Evolutionary conservation across 257 asterid genomes (phyloP), one percentile per base, ranked within the genome.

Genomic region (Avicennia marina): DNA sequence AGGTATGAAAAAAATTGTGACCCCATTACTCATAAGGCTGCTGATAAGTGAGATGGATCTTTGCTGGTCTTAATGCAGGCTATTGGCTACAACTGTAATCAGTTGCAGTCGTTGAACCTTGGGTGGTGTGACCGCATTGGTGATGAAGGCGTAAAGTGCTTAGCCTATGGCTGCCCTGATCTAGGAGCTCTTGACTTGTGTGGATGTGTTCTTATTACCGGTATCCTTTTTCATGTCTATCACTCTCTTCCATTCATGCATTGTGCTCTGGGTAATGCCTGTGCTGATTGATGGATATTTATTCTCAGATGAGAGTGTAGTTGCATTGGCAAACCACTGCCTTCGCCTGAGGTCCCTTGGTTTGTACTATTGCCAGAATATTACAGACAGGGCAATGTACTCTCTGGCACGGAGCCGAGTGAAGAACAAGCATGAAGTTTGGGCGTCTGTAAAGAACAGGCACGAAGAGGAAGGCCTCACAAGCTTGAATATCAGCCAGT

Each of bases 81-180:
- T 4, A 84, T 93, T 16, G 99, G 95, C 42, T 80, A 73, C 58
- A 84, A 86, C 69, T 93, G 99, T 71, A 70, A 71, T 66, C 84
- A 90, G 50, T 39, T 93, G 94, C 97, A 84, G 76, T 64, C 75
- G 4, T 52, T 93, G 69, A 93, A 76, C 68, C 80, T 93, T 6
- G 99, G 99, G 51, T 93, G 99, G 99, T 93, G 99, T 3, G 99
- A 93, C 24, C 78, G 75, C 12, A 75, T 93, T 34, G 67, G 95
- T 11, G 99, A 93, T 67, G 88, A 78, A 58, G 99, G 99, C 19
- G 96, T 93, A 11, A 93, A 76, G 78, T 86, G 97, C 65, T 79
- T 93, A 50, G 99, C 99, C 24, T 82, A 86, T 62, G 96, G 99
- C 7, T 93, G 99, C 75, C 96, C 97, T 41, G 86, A 89, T 71